These are phyloP conservation scores for Taxillus chinensis DNA, from an alignment of 164 flowering plant species.

Conservation along the genomic window DNA sequence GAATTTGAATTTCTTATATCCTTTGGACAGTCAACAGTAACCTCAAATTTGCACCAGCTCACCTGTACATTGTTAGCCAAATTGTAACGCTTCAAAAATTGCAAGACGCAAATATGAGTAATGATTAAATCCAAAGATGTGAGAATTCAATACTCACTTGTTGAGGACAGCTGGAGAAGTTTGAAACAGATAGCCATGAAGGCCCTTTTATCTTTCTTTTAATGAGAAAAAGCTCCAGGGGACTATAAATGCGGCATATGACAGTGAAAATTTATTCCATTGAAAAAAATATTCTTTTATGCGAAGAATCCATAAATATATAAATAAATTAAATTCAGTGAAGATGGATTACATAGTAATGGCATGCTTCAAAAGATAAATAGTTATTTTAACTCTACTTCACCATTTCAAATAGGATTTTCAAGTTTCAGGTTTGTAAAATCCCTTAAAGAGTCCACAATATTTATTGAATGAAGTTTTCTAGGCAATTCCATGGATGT, in stretches of 20 bases:
- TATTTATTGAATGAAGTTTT: too few relatives aligned
- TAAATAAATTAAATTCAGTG: too few relatives aligned
- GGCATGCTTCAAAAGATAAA: too few relatives aligned
- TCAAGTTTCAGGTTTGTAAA: too few relatives aligned
- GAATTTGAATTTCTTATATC: conserved; percentile 40
- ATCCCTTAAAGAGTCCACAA: too few relatives aligned
- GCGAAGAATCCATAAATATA: too few relatives aligned
- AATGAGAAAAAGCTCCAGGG: conserved; percentile 81
- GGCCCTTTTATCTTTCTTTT: conserved; percentile 93
- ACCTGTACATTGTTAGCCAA: conserved; percentile 42
- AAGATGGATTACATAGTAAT: too few relatives aligned
- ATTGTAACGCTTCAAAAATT: background rate
- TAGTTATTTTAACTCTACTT: too few relatives aligned
- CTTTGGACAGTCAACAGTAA: conserved; percentile 68
- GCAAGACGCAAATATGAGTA: background rate
- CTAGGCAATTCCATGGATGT: too few relatives aligned
- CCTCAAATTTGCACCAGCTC: conserved; percentile 98
- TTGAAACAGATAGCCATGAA: conserved; percentile 82
- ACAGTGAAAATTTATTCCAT: too few relatives aligned
- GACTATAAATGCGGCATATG: conserved; percentile 39
- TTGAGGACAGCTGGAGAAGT: conserved; percentile 50
- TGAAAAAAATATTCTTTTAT: too few relatives aligned
- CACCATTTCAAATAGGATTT: too few relatives aligned
- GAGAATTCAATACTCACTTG: conserved; percentile 36
- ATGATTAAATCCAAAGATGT: background rate